Conservation (phyloP, 768 basidiomycete species). For the Tulasnella sp. region DNA sequence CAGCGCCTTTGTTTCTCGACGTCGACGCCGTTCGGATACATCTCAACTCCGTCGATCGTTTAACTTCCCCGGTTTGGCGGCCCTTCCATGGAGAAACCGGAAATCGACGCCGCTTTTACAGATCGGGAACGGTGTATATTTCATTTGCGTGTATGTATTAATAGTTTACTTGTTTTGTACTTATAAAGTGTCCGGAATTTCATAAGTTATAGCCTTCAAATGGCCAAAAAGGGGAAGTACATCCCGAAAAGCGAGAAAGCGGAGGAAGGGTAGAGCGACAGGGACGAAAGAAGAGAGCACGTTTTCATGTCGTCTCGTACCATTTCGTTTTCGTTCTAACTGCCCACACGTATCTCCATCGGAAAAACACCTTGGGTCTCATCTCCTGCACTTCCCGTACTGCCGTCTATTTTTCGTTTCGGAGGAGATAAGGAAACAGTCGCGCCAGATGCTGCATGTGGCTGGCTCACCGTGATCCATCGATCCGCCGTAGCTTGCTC, state of each 20-base stretch:
- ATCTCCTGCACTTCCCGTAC: constrained; percentile 21
- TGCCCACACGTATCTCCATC: constrained; percentile 24
- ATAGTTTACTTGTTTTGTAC: background rate
- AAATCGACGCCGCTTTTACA: background rate
- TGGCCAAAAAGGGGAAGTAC: background rate
- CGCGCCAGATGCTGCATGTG: background rate
- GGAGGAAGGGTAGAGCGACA: background rate
- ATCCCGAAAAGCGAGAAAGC: background rate
- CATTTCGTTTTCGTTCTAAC: constrained; percentile 8
- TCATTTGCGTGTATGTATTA: background rate
- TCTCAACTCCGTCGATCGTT: background rate
- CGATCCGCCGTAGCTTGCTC: background rate
- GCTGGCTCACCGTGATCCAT: constrained; percentile 12
- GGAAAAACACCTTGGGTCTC: constrained; percentile 12
- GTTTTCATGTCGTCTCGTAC: background rate
- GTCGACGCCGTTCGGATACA: background rate
- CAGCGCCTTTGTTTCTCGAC: background rate
- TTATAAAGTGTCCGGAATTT: no score
- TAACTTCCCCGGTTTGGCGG: background rate
- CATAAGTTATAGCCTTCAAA: background rate
- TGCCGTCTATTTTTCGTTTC: background rate
- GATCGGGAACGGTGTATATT: background rate
- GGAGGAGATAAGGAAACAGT: background rate
- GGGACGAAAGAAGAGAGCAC: background rate
- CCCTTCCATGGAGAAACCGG: background rate